These are phyloP conservation scores for Paraleonurus japonicus DNA, from an alignment of 257 asterid species.

Conservation along the genomic window DNA sequence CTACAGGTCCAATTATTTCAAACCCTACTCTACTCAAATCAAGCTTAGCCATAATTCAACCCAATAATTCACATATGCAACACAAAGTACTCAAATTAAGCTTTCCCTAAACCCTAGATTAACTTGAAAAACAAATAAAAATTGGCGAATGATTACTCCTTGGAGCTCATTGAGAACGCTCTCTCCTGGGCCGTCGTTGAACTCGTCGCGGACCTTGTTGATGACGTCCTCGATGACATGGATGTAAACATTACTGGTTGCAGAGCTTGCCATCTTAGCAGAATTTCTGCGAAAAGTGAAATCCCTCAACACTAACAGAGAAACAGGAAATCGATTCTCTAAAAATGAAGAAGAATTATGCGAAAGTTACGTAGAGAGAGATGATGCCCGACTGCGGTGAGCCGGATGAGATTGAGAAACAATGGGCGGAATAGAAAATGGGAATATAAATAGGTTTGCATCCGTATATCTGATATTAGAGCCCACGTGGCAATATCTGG, in stretches of 20 bases:
- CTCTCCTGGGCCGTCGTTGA: slow-evolving; percentile 92
- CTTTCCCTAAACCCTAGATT: slow-evolving; percentile 30
- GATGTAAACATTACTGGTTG: slow-evolving; percentile 75
- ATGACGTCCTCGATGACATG: slow-evolving; percentile 92
- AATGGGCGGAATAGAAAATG: slow-evolving; percentile 36
- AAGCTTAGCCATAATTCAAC: slow-evolving; percentile 22
- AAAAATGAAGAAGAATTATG: not conserved
- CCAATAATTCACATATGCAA: slow-evolving; percentile 5
- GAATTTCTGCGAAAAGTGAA: slow-evolving; percentile 9
- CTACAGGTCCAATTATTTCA: slow-evolving; percentile 28
- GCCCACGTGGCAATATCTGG: slow-evolving; percentile 39
- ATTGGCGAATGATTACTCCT: slow-evolving; percentile 53
- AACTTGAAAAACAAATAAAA: not conserved
- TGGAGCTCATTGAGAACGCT: slow-evolving; percentile 81
- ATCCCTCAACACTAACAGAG: not conserved
- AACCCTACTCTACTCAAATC: slow-evolving; percentile 20
- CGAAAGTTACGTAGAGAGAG: slow-evolving; percentile 7
- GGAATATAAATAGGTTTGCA: slow-evolving; percentile 72
- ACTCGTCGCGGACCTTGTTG: slow-evolving; percentile 84
- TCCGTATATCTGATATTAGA: slow-evolving; percentile 30
- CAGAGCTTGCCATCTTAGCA: slow-evolving; percentile 60
- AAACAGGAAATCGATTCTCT: not conserved
- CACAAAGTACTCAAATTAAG: not conserved
- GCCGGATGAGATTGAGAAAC: slow-evolving; percentile 22
- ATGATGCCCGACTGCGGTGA: slow-evolving; percentile 19